Conservation (phyloP, 1,139 yeast species). For the Magnusiomyces starmeri region DNA sequence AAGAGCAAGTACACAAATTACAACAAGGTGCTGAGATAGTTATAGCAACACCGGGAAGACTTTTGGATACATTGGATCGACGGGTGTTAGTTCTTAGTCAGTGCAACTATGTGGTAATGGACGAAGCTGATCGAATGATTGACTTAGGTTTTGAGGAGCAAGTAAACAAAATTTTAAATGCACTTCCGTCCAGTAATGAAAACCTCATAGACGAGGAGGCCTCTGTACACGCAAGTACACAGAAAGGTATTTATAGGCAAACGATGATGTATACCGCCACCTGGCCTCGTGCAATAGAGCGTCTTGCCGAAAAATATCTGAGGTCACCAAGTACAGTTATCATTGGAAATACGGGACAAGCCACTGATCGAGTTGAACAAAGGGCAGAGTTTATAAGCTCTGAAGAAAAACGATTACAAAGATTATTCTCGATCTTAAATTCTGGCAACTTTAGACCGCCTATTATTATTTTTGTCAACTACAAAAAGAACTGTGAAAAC, state of each 20-base stretch:
- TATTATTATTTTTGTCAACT: slow-evolving; percentile 76
- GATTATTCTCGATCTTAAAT: slow-evolving; percentile 35
- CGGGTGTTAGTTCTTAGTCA: slow-evolving; percentile 52
- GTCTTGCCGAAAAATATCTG: slow-evolving; percentile 55
- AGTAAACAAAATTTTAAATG: slow-evolving; percentile 49
- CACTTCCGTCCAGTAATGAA: slow-evolving; percentile 37
- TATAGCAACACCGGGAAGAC: slow-evolving; percentile 90
- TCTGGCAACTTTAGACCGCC: slow-evolving; percentile 39
- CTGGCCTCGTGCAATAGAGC: slow-evolving; percentile 67
- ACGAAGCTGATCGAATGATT: slow-evolving; percentile 93
- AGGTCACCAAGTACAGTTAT: slow-evolving; percentile 52
- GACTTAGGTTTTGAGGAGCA: slow-evolving; percentile 91
- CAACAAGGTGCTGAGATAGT: slow-evolving; percentile 69
- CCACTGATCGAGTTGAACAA: slow-evolving; percentile 63
- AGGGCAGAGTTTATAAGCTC: slow-evolving; percentile 47
- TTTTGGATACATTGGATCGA: slow-evolving; percentile 71
- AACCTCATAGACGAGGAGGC: slow-evolving; percentile 26
- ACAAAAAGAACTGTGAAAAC: slow-evolving; percentile 62
- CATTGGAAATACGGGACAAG: slow-evolving; percentile 56
- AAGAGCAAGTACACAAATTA: slow-evolving; percentile 57
- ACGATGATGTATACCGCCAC: slow-evolving; percentile 96
- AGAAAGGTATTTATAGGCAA: slow-evolving; percentile 33
- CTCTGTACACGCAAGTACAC: slow-evolving; percentile 17
- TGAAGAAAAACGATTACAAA: slow-evolving; percentile 37
- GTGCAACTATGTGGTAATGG: slow-evolving; percentile 68